These are phyloP conservation scores for Mycena citricolor DNA, from an alignment of 1,284 basidiomycete genomes.

Conservation along the genomic window DNA sequence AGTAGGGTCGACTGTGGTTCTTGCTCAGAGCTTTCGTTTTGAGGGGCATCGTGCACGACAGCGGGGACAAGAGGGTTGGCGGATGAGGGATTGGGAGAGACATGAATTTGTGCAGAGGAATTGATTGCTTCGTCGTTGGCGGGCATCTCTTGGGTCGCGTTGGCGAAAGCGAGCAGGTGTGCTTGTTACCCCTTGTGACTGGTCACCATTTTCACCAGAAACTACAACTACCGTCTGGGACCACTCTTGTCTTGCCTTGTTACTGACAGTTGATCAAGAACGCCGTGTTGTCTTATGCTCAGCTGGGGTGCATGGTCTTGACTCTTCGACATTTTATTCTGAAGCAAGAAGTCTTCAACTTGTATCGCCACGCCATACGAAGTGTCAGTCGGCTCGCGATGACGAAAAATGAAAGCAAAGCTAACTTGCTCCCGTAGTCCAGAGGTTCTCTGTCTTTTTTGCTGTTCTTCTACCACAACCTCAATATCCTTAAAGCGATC, in stretches of 20 bases:
- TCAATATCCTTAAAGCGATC: constrained; percentile 46
- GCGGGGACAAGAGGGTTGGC: constrained; percentile 31
- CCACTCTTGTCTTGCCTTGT: neutral
- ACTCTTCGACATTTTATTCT: constrained; percentile 77
- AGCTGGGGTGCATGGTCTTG: constrained; percentile 24
- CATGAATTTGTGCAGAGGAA: constrained; percentile 14
- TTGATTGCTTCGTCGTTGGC: constrained; percentile 17
- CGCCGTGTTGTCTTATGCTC: neutral
- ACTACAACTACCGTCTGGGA: neutral
- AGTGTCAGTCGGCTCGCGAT: constrained; percentile 12
- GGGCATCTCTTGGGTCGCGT: constrained; percentile 16
- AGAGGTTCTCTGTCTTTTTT: constrained; percentile 44
- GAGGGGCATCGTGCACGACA: constrained; percentile 38
- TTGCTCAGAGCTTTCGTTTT: constrained; percentile 32
- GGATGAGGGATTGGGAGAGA: constrained; percentile 2
- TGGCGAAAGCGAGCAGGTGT: neutral
- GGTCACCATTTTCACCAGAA: neutral
- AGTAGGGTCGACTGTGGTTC: constrained; percentile 30
- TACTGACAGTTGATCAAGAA: neutral
- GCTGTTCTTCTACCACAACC: constrained; percentile 15
- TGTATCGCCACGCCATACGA: constrained; percentile 69
- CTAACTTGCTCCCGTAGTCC: no score
- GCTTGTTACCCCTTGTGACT: neutral
- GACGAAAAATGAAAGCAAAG: no score
- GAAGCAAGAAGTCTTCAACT: constrained; percentile 53